Evolutionary conservation across 345 rosid species (phyloP).

Genomic region (Camelina sativa): DNA sequence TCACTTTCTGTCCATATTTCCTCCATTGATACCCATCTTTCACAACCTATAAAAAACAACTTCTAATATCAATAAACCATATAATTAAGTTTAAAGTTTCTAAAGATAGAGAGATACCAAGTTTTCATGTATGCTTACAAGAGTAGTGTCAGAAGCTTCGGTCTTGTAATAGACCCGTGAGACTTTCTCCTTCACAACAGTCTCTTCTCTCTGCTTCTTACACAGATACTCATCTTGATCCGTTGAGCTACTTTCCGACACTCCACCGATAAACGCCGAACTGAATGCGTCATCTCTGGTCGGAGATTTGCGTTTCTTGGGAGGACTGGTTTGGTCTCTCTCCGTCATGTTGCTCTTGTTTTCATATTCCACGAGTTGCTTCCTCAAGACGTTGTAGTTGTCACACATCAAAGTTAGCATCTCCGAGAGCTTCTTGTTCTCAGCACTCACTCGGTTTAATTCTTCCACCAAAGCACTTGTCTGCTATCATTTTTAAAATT

Average conservation of each 20-base stretch:
- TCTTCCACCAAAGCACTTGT: conserved; percentile 67
- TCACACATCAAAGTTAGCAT: conserved; percentile 79
- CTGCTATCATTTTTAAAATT: conserved; percentile 29
- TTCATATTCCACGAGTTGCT: conserved; percentile 62
- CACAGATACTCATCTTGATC: conserved; percentile 82
- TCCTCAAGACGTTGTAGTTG: conserved; percentile 70
- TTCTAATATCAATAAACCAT: conserved; percentile 29
- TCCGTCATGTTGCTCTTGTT: conserved; percentile 53
- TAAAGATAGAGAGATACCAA: background rate
- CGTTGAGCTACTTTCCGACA: conserved; percentile 89
- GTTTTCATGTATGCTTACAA: conserved; percentile 54
- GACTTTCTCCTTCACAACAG: conserved; percentile 67
- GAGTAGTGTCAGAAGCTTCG: conserved; percentile 74
- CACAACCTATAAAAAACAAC: conserved; percentile 61
- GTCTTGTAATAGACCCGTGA: conserved; percentile 65
- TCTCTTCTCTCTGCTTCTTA: conserved; percentile 80
- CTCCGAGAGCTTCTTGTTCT: conserved; percentile 85
- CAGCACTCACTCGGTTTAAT: conserved; percentile 73
- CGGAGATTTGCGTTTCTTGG: conserved; percentile 81
- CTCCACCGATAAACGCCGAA: conserved; percentile 47
- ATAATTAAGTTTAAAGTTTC: background rate
- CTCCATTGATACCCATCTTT: conserved; percentile 99
- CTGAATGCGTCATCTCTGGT: conserved; percentile 45
- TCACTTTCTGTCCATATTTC: conserved; percentile 98
- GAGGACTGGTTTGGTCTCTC: conserved; percentile 52